These are phyloP conservation scores for Colletotrichum sp. DNA, from an alignment of 2,329 filamentous ascomycete genomes.

Conservation along the genomic window DNA sequence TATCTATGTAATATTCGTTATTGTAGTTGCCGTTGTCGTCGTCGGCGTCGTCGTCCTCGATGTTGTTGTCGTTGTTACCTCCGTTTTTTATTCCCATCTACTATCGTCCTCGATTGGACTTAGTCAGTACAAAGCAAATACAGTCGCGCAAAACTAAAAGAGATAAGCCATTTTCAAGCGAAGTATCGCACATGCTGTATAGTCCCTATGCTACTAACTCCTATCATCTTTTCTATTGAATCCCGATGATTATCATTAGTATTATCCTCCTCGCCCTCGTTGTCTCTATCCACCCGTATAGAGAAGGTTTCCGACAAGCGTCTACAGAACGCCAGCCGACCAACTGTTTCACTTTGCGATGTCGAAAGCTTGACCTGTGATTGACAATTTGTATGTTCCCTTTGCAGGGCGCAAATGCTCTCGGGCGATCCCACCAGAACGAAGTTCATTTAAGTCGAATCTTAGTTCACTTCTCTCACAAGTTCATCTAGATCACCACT, in stretches of 20 bases:
- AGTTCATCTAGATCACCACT: background rate
- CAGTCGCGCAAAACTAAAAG: slow-evolving; percentile 1
- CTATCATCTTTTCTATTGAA: background rate
- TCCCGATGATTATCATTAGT: background rate
- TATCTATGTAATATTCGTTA: background rate
- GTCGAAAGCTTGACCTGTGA: background rate
- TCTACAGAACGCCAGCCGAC: background rate
- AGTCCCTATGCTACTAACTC: background rate
- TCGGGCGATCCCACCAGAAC: background rate
- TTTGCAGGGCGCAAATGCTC: background rate
- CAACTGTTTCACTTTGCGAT: no score
- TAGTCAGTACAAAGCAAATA: background rate
- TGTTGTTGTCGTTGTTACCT: background rate
- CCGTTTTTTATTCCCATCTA: background rate
- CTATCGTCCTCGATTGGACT: background rate
- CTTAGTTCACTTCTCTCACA: no score
- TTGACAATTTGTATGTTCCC: background rate
- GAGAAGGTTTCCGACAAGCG: accelerated
- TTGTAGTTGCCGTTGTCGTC: background rate
- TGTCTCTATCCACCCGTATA: background rate
- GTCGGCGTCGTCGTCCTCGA: no score
- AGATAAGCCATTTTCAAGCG: background rate
- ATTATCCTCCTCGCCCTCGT: background rate
- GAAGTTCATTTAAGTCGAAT: background rate
- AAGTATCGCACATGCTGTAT: background rate